Conservation (phyloP, 2,329 filamentous ascomycete species). For the Penicillium sp. region DNA sequence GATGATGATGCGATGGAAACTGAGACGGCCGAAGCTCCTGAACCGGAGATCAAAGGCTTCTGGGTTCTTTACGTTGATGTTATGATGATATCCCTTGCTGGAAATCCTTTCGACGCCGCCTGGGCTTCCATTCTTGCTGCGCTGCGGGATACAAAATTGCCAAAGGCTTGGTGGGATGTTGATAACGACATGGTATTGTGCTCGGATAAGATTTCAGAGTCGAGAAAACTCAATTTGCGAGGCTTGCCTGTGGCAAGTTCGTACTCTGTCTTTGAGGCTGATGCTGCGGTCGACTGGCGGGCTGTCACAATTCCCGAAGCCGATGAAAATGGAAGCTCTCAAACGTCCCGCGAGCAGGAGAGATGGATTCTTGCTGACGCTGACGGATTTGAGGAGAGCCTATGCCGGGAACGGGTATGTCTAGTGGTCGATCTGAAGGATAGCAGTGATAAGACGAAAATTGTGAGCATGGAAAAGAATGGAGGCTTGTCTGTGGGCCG, state of each 20-base stretch:
- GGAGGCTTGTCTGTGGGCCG: constrained; percentile 70
- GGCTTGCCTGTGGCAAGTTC: constrained; percentile 72
- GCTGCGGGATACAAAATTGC: constrained; percentile 71
- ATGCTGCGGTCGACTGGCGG: constrained; percentile 38
- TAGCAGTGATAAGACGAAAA: constrained; percentile 44
- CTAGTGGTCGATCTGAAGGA: constrained; percentile 64
- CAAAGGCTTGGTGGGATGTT: constrained; percentile 75
- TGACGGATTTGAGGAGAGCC: constrained; percentile 80
- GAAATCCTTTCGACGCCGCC: constrained; percentile 85
- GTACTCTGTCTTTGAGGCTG: constrained; percentile 71
- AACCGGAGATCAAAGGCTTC: constrained; percentile 68
- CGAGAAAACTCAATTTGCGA: constrained; percentile 55
- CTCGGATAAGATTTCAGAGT: constrained; percentile 55
- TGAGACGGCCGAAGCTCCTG: constrained; percentile 27
- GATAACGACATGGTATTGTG: constrained; percentile 79
- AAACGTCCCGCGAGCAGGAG: constrained; percentile 28
- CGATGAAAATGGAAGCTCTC: constrained; percentile 46
- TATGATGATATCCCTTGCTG: constrained; percentile 89
- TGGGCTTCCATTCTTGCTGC: constrained; percentile 84
- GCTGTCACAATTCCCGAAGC: constrained; percentile 33
- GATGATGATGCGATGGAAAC: constrained; percentile 42
- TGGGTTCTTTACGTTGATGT: constrained; percentile 95
- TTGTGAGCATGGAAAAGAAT: constrained; percentile 75
- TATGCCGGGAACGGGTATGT: constrained; percentile 79
- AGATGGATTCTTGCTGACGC: constrained; percentile 80